Conservation (phyloP, 345 rosid species). For the Pugionium dolabratum region DNA sequence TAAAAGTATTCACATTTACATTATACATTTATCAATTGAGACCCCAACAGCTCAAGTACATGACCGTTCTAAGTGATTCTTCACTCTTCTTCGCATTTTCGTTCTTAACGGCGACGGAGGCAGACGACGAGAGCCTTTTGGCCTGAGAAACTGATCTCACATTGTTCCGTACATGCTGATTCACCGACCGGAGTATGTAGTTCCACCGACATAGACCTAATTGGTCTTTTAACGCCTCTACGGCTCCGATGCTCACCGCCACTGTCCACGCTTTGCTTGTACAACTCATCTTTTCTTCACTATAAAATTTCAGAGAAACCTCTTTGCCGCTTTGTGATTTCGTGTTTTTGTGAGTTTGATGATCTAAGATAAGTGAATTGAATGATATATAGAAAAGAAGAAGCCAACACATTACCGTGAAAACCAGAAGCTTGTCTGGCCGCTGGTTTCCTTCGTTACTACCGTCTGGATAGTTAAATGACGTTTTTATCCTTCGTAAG, state of each 20-base stretch:
- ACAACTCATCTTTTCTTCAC: slow-evolving; percentile 35
- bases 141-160: slow-evolving; percentile 41
- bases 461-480: not conserved
- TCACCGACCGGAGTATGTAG: slow-evolving; percentile 41
- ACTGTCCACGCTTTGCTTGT: slow-evolving; percentile 51
- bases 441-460: slow-evolving; percentile 16
- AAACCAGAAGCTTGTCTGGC: slow-evolving; percentile 17
- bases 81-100: slow-evolving; percentile 56
- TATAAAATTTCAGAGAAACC: not conserved
- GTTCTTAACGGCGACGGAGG: slow-evolving; percentile 18
- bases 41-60: slow-evolving; percentile 88
- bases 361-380: not conserved
- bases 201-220: slow-evolving; percentile 55
- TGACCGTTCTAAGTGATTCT: slow-evolving; percentile 73
- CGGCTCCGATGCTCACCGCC: slow-evolving; percentile 53
- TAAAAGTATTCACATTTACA: slow-evolving; percentile 3
- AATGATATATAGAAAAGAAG: slow-evolving; percentile 22
- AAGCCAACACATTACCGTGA: slow-evolving; percentile 7
- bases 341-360: slow-evolving; percentile 2
- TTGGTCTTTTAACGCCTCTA: slow-evolving; percentile 59
- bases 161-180: slow-evolving; percentile 43
- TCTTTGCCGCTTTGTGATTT: not conserved
- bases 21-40: slow-evolving; percentile 39
- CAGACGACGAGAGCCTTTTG: slow-evolving; percentile 34
- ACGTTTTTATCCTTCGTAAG: not conserved